These are phyloP conservation scores for Pseudodiploospora longispora DNA, from an alignment of 2,329 filamentous ascomycete genomes.

Conservation along the genomic window DNA sequence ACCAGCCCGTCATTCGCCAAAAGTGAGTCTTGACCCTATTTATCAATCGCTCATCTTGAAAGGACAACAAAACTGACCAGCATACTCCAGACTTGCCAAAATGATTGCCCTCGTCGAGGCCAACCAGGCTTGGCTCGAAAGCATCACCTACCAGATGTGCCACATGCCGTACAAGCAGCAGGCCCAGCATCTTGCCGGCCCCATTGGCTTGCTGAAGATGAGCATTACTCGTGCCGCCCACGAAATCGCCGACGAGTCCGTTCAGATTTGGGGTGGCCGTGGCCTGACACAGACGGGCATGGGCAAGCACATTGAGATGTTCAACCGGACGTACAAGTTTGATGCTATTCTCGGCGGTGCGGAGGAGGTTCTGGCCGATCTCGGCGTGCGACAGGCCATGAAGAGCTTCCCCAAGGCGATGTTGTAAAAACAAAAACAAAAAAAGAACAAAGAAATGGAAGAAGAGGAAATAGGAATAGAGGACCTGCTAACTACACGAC, in stretches of 20 bases:
- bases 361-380: constrained; percentile 73
- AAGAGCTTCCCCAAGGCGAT: constrained; percentile 78
- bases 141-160: constrained; percentile 81
- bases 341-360: constrained; percentile 71
- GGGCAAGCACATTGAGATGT: constrained; percentile 76
- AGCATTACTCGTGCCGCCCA: constrained; percentile 68
- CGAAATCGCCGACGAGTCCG: constrained; percentile 74
- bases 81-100: constrained; percentile 55
- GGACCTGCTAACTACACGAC: too few species aligned
- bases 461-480: neutral
- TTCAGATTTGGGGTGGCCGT: constrained; percentile 80
- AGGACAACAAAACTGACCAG: constrained; percentile 1
- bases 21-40: constrained; percentile 45
- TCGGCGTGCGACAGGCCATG: constrained; percentile 78
- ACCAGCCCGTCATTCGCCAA: constrained; percentile 74
- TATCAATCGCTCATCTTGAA: neutral
- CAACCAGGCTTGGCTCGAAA: constrained; percentile 81
- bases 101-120: constrained; percentile 79
- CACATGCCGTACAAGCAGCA: constrained; percentile 75
- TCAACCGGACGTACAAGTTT: constrained; percentile 78
- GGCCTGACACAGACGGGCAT: constrained; percentile 75
- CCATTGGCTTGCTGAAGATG: constrained; percentile 76
- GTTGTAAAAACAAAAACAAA: constrained; percentile 42
- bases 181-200: constrained; percentile 65
- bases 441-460: neutral